Percentiles rank a stretch among this genome's conserved stretches.
These are phyloP conservation scores for Rhodotorula taiwanensis DNA, from an alignment of 768 basidiomycete genomes.

Conservation along the genomic window DNA sequence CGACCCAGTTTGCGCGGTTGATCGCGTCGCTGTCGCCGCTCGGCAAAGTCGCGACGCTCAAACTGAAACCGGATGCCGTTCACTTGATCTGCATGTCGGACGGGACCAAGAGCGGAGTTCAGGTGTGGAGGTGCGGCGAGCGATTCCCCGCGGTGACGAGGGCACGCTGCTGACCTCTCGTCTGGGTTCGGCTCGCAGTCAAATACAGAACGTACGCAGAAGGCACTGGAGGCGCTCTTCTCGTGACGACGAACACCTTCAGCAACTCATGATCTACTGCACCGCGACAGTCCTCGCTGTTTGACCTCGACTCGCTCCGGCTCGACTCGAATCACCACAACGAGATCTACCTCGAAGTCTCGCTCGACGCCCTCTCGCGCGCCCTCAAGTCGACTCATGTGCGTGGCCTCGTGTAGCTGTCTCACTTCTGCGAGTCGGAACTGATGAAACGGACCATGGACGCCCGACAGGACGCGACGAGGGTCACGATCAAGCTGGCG, in stretches of 20 bases:
- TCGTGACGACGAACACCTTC: too few species aligned
- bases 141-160: background rate
- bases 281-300: constrained; percentile 20
- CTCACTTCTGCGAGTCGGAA: background rate
- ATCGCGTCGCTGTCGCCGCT: constrained; percentile 31
- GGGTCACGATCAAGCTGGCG: constrained; percentile 73
- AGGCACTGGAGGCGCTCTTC: constrained; percentile 9
- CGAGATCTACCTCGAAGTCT: constrained; percentile 67
- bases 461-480: constrained; percentile 50
- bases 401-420: too few species aligned
- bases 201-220: constrained; percentile 33
- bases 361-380: constrained; percentile 65
- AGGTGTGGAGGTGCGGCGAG: constrained; percentile 66
- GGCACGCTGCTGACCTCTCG: too few species aligned
- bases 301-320: constrained; percentile 61
- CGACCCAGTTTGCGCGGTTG: constrained; percentile 14
- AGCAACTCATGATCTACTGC: constrained; percentile 47
- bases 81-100: constrained; percentile 77
- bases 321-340: constrained; percentile 81
- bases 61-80: constrained; percentile 44
- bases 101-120: constrained; percentile 71
- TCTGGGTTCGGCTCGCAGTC: constrained; percentile 19
- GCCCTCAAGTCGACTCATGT: constrained; percentile 49
- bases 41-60: constrained; percentile 29
- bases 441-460: too few species aligned